phyloP scores from a whole-genome alignment of 2,329 filamentous ascomycete species.

The Colletotrichum limetticola region DNA sequence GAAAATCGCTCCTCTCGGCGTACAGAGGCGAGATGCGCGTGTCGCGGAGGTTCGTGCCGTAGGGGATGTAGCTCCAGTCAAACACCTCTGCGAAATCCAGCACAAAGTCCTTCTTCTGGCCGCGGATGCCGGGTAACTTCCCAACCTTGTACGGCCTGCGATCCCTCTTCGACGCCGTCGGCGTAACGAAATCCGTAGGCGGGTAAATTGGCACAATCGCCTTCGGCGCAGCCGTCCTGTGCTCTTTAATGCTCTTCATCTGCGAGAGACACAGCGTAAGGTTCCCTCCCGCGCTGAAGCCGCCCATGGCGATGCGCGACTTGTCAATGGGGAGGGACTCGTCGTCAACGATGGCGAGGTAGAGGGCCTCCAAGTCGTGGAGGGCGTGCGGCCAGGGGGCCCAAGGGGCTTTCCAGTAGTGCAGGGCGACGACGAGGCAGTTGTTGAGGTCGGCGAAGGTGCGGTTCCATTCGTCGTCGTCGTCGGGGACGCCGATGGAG shows the following conservation, averaged over 20 bases:
- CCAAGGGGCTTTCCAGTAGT: slow-evolving; percentile 60
- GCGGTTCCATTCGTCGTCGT: slow-evolving; percentile 60
- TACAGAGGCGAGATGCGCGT: slow-evolving; percentile 48
- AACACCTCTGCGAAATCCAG: slow-evolving; percentile 41
- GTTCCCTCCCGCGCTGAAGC: slow-evolving; percentile 64
- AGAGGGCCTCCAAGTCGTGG: slow-evolving; percentile 57
- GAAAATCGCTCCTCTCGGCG: slow-evolving; percentile 43
- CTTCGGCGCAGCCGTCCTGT: slow-evolving; percentile 33
- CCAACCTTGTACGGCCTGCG: slow-evolving; percentile 41
- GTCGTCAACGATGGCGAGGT: slow-evolving; percentile 54
- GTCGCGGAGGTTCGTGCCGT: slow-evolving; percentile 45
- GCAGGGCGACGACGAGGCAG: slow-evolving; percentile 57
- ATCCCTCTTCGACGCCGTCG: slow-evolving; percentile 38
- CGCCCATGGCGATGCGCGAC: slow-evolving; percentile 52
- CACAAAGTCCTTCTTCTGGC: slow-evolving; percentile 33
- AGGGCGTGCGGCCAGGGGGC: slow-evolving; percentile 55
- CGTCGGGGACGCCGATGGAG: slow-evolving; percentile 51
- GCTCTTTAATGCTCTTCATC: slow-evolving; percentile 46
- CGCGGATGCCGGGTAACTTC: slow-evolving; percentile 34
- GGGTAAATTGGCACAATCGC: slow-evolving; percentile 57
- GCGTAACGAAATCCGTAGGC: slow-evolving; percentile 46
- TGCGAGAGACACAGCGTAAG: slow-evolving; percentile 55
- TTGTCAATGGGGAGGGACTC: slow-evolving; percentile 56
- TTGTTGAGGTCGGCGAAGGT: slow-evolving; percentile 51
- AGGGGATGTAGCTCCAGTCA: slow-evolving; percentile 47